Conservation (phyloP, 169 alveolate genomes). For the Plasmodium coatneyi region DNA sequence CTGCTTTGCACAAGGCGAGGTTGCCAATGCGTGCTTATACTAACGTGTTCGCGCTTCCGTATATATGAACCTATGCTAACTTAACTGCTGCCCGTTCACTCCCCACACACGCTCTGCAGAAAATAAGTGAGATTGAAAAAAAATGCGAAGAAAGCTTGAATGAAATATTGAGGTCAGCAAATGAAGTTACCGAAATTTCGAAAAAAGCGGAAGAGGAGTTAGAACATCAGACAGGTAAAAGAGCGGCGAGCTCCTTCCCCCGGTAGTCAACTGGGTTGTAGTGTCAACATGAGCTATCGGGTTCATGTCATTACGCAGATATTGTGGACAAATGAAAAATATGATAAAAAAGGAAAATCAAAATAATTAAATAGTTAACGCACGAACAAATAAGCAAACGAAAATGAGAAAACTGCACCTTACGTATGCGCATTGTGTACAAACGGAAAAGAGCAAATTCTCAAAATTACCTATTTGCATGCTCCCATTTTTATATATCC, state of each 20-base stretch:
- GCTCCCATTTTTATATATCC: constrained; percentile 5
- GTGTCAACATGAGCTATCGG: background rate
- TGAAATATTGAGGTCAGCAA: constrained; percentile 74
- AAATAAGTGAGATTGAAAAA: constrained; percentile 73
- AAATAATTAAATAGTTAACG: background rate
- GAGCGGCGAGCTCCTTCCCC: background rate
- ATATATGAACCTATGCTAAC: background rate
- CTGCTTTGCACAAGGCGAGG: background rate
- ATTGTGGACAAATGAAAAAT: background rate
- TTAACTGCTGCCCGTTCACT: background rate
- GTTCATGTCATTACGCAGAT: background rate
- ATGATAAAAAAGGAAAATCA: background rate
- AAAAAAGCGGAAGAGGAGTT: constrained; percentile 75
- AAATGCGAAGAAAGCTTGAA: constrained; percentile 75
- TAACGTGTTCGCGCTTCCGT: background rate
- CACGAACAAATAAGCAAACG: background rate
- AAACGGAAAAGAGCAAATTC: background rate
- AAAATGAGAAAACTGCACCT: background rate
- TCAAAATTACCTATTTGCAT: background rate
- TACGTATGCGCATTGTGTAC: background rate
- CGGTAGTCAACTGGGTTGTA: background rate
- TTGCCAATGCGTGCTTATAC: background rate
- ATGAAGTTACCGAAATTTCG: constrained; percentile 71
- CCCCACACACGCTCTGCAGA: constrained; percentile 11
- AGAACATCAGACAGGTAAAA: constrained; percentile 71